A percentile compares a stretch with the other conserved stretches of the same genome.
These are phyloP conservation scores for Nadsonia starkeyi-henricii DNA, from an alignment of 1,139 yeast species.

Conservation along the genomic window DNA sequence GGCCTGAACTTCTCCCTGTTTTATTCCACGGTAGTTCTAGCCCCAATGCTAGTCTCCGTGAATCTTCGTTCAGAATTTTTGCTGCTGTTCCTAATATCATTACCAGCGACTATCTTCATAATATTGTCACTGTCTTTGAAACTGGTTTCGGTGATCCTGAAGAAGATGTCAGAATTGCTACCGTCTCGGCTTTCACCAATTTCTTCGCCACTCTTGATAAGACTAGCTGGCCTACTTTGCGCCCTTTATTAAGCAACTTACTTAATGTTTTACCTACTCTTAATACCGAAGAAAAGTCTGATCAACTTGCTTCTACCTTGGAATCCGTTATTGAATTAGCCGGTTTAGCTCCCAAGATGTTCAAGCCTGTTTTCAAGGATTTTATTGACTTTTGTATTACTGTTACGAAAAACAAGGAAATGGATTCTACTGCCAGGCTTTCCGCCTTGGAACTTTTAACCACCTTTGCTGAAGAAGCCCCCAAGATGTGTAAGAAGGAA, in stretches of 20 bases:
- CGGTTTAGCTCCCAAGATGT: constrained; percentile 88
- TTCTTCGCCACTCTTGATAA: constrained; percentile 75
- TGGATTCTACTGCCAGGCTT: constrained; percentile 67
- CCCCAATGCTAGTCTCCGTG: constrained; percentile 61
- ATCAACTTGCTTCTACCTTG: constrained; percentile 72
- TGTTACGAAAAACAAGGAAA: constrained; percentile 66
- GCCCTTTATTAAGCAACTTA: constrained; percentile 68
- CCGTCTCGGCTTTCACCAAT: constrained; percentile 85
- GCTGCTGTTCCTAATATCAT: constrained; percentile 73
- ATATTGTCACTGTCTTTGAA: constrained; percentile 56
- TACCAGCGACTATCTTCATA: constrained; percentile 24
- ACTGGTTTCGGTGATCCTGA: constrained; percentile 64
- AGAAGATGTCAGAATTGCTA: constrained; percentile 80
- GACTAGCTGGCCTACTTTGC: constrained; percentile 58
- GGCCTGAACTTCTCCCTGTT: constrained; percentile 72
- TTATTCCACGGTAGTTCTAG: constrained; percentile 54
- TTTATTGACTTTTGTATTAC: constrained; percentile 73
- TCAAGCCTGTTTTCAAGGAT: constrained; percentile 76
- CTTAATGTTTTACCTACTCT: constrained; percentile 80
- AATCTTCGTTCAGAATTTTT: constrained; percentile 81
- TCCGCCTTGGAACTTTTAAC: constrained; percentile 81
- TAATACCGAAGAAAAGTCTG: constrained; percentile 62
- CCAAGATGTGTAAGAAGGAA: constrained; percentile 84
- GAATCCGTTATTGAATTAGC: constrained; percentile 83
- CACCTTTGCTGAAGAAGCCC: constrained; percentile 85